phyloP scores from a whole-genome alignment of 2,329 filamentous ascomycete species.

The Coniochaeta pulveracea region DNA sequence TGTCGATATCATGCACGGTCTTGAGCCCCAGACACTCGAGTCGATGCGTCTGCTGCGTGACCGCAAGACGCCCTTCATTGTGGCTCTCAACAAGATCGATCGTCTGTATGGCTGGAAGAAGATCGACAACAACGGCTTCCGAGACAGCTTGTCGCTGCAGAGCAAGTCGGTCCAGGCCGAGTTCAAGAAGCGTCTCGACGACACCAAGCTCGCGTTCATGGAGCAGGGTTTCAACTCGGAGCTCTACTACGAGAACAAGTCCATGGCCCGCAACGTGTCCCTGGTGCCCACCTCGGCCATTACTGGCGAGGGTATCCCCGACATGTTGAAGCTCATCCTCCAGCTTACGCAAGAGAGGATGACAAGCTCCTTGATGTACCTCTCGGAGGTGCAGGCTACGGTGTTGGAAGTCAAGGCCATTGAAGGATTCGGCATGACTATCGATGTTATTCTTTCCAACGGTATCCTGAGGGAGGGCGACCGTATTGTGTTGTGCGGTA shows the following conservation, averaged over 20 bases:
- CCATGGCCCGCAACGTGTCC: constrained; percentile 89
- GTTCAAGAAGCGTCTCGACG: constrained; percentile 79
- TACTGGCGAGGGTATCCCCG: constrained; percentile 97
- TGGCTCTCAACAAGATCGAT: constrained; percentile 99
- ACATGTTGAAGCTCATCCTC: constrained; percentile 93
- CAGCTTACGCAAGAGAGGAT: constrained; percentile 93
- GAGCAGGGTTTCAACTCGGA: constrained; percentile 98
- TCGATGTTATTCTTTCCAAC: constrained; percentile 93
- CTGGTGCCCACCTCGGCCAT: constrained; percentile 93
- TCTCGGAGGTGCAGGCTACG: constrained; percentile 94
- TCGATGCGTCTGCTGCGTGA: constrained; percentile 92
- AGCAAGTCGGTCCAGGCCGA: constrained; percentile 90
- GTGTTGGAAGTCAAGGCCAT: constrained; percentile 99
- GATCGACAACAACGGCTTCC: constrained; percentile 97
- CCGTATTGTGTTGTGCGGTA: constrained; percentile 86
- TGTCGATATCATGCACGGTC: constrained; percentile 98
- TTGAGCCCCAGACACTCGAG: constrained; percentile 93
- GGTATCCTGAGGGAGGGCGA: constrained; percentile 92
- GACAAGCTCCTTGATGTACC: constrained; percentile 94
- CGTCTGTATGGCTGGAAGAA: constrained; percentile 98
- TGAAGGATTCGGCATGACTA: constrained; percentile 96
- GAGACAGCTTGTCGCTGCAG: constrained; percentile 80
- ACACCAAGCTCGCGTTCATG: constrained; percentile 86
- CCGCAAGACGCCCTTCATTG: constrained; percentile 93
- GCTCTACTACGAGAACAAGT: constrained; percentile 96